Base-by-base conservation (phyloP, 352 stramenopile genomes). In the Pythium biforme region DNA sequence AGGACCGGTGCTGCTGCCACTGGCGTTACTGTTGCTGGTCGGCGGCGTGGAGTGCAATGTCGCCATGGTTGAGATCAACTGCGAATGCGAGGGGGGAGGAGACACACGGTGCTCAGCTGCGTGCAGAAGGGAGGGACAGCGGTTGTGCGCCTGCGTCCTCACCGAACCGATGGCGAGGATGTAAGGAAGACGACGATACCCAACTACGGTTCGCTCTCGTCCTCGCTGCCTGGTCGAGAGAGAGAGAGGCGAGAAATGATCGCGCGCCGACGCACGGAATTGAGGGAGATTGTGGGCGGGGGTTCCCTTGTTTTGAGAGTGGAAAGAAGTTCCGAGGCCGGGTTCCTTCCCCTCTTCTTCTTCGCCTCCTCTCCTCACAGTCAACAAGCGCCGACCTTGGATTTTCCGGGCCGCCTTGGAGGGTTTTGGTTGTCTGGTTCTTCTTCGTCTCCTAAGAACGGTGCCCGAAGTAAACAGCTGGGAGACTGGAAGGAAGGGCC, bases 361-460 rank as follows among this genome's bases (percentile, higher is more conserved):
- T 39, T 54, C 33, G 20, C 20, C 31, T 22, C 22, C 31, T 27
- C 55, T 53, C 43, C 54, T 37, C 55, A 62, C 55, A 62, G 55
- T 62, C 55, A 62, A 33, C 48, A 20, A 55, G 33, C 22, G 43
- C 31, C 12, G 51, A 58, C 20, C 37, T 34, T 49, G 34, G 53
- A 59, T 59, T 59, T 59, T 51, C 40, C 0, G 17, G 31, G 31
- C 31, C 31, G 31, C 8, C 8, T n/a, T 27, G 22, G 29, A 46
- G 50, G 50, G 31, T 25, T 57, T 52, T 60, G 56, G 47, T 63
- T 63, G 57, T 64, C 57, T 64, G 57, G 57, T 64, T 64, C 57
- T 64, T 61, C 53, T 49, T 53, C 23, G 43, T 53, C 55, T 45
- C 55, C 47, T 62, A 47, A 62, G 55, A 59, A 62, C 46, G 48